A percentile compares a stretch with the other conserved stretches of the same genome.
Evolutionary conservation across 768 basidiomycete genomes (phyloP).

Genomic region (Psilocybe cyanescens): DNA sequence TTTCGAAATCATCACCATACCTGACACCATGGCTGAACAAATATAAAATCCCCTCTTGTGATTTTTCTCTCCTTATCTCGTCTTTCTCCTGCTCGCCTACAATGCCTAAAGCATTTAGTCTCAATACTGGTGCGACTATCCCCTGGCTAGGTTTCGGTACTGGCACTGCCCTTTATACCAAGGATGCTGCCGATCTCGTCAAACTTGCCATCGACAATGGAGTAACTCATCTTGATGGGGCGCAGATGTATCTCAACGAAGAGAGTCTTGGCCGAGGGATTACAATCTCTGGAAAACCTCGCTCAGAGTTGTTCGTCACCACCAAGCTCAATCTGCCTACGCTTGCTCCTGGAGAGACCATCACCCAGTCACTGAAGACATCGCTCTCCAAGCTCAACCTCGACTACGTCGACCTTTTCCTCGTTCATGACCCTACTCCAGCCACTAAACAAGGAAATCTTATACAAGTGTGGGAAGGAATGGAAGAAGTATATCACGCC

Average conservation of each 20-base stretch:
- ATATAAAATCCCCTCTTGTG: slow-evolving; percentile 13
- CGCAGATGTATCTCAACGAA: slow-evolving; percentile 63
- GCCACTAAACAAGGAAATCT: slow-evolving; percentile 42
- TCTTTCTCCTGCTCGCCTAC: slow-evolving; percentile 9
- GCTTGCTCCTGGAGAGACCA: slow-evolving; percentile 44
- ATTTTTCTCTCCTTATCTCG: slow-evolving; percentile 14
- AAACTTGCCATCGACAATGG: slow-evolving; percentile 55
- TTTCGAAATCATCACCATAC: background rate
- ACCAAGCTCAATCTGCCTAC: slow-evolving; percentile 56
- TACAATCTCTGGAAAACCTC: slow-evolving; percentile 50
- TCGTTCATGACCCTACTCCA: slow-evolving; percentile 56
- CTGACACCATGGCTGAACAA: slow-evolving; percentile 1
- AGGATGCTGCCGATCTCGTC: slow-evolving; percentile 46
- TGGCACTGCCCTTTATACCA: slow-evolving; percentile 53
- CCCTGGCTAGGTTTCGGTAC: slow-evolving; percentile 70
- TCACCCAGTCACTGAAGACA: slow-evolving; percentile 50
- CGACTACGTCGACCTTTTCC: slow-evolving; percentile 64
- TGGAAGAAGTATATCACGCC: slow-evolving; percentile 58
- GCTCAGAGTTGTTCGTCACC: slow-evolving; percentile 62
- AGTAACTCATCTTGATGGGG: slow-evolving; percentile 67
- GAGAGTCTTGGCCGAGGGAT: slow-evolving; percentile 54
- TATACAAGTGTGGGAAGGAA: slow-evolving; percentile 57
- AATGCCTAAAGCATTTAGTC: slow-evolving; percentile 37
- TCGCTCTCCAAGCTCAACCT: slow-evolving; percentile 57
- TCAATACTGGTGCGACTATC: slow-evolving; percentile 57